A percentile compares a stretch with the other conserved stretches of the same genome.
These are phyloP conservation scores for Ilyonectria robusta DNA, from an alignment of 2,329 filamentous ascomycete species.

Conservation along the genomic window DNA sequence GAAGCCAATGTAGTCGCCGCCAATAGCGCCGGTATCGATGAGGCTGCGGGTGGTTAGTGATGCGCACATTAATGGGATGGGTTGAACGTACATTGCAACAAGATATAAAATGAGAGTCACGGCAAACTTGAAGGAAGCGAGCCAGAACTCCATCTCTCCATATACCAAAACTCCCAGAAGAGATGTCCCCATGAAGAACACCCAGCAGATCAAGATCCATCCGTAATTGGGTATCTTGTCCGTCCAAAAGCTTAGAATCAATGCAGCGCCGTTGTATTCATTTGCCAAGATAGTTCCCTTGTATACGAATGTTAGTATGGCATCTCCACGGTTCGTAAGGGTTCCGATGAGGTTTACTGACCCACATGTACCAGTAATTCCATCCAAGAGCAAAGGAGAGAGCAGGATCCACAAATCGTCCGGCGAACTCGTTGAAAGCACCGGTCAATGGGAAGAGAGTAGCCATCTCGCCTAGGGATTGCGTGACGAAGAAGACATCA, in stretches of 20 bases:
- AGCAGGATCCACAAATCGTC: constrained; percentile 29
- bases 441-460: constrained; percentile 27
- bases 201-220: constrained; percentile 32
- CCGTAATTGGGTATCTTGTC: constrained; percentile 32
- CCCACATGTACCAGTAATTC: constrained; percentile 36
- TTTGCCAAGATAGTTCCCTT: constrained; percentile 30
- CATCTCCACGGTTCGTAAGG: not conserved
- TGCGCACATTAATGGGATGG: not conserved
- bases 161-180: constrained; percentile 33
- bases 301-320: not conserved
- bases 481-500: constrained; percentile 16
- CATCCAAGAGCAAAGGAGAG: constrained; percentile 31
- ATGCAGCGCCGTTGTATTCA: constrained; percentile 20
- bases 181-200: constrained; percentile 30
- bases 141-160: constrained; percentile 34
- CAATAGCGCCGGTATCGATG: constrained; percentile 19
- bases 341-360: not conserved
- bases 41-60: not conserved
- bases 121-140: constrained; percentile 21
- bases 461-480: constrained; percentile 26
- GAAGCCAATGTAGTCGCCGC: constrained; percentile 20
- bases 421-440: constrained; percentile 31
- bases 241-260: constrained; percentile 22
- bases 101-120: constrained; percentile 14
- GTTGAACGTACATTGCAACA: constrained; percentile 15